A percentile compares a stretch with the other conserved stretches of the same genome.
phyloP scores from a whole-genome alignment of 805 yeast genomes.

The Pichia paraexigua region DNA sequence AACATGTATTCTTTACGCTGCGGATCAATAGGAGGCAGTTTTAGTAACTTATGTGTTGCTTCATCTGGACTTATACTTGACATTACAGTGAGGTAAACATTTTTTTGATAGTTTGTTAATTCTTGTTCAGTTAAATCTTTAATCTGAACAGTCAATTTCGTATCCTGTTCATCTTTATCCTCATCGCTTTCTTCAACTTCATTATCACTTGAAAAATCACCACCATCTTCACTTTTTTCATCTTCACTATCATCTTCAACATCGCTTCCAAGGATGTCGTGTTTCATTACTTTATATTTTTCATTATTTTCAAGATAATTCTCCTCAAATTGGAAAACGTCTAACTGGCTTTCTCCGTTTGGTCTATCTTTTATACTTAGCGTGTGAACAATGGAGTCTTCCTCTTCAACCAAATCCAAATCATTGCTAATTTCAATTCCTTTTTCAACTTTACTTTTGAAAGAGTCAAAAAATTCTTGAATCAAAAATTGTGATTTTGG shows the following conservation, averaged over 20 bases:
- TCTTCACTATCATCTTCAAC: constrained; percentile 22
- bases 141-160: constrained; percentile 27
- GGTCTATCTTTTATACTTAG: constrained; percentile 46
- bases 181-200: constrained; percentile 17
- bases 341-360: constrained; percentile 38
- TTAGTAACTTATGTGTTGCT: constrained; percentile 77
- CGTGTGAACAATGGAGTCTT: constrained; percentile 50
- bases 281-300: constrained; percentile 35
- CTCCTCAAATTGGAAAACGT: constrained; percentile 42
- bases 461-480: constrained; percentile 42
- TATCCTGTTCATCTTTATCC: constrained; percentile 18
- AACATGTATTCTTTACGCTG: constrained; percentile 42
- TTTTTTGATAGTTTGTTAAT: constrained; percentile 58
- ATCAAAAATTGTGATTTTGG: constrained; percentile 38
- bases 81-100: constrained; percentile 74
- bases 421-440: constrained; percentile 35
- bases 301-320: constrained; percentile 43
- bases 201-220: constrained; percentile 10
- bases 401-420: constrained; percentile 57
- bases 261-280: constrained; percentile 37
- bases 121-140: constrained; percentile 65
- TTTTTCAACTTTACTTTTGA: constrained; percentile 36
- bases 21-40: constrained; percentile 35
- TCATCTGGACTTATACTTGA: constrained; percentile 90
- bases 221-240: constrained; percentile 9